Percentiles rank a stretch among this genome's conserved stretches.
Conservation (phyloP, 1,284 basidiomycete genomes). For the Malassezia cuniculi region DNA sequence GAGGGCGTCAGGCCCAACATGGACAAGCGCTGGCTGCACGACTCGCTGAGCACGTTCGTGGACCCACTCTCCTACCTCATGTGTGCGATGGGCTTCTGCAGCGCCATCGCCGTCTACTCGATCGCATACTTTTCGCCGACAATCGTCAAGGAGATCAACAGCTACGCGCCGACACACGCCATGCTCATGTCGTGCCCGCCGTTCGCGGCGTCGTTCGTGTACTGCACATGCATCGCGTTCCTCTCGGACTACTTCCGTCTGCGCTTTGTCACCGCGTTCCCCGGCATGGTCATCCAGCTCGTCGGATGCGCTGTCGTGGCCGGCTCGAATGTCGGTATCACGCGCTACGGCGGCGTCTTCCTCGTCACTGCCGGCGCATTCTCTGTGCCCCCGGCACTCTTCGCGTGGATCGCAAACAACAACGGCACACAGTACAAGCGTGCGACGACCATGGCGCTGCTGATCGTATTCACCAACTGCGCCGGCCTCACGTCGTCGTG, state of each 20-base stretch:
- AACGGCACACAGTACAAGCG: slow-evolving; percentile 28
- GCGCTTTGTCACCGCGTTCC: slow-evolving; percentile 19
- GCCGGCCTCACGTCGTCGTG: slow-evolving; percentile 29
- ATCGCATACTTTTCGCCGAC: slow-evolving; percentile 33
- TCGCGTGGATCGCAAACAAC: slow-evolving; percentile 20
- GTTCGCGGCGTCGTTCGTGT: slow-evolving; percentile 27
- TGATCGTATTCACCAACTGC: slow-evolving; percentile 30
- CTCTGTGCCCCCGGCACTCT: slow-evolving; percentile 12
- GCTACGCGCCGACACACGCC: slow-evolving; percentile 16
- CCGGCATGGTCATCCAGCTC: slow-evolving; percentile 19
- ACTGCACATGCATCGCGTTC: slow-evolving; percentile 23
- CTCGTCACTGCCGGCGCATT: slow-evolving; percentile 25
- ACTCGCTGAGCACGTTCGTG: slow-evolving; percentile 22
- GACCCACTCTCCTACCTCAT: slow-evolving; percentile 23
- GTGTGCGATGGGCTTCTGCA: slow-evolving; percentile 23
- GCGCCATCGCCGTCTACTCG: slow-evolving; percentile 25
- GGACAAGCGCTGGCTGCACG: slow-evolving; percentile 17
- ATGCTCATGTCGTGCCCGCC: slow-evolving; percentile 36
- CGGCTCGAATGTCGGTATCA: slow-evolving; percentile 7
- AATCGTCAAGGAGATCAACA: slow-evolving; percentile 28
- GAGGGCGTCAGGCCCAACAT: slow-evolving; percentile 12
- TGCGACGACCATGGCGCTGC: slow-evolving; percentile 24
- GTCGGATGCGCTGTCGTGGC: slow-evolving; percentile 24
- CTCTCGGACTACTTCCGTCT: slow-evolving; percentile 26
- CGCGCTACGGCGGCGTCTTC: slow-evolving; percentile 31